Percentiles rank a stretch among this genome's conserved stretches.
phyloP scores from a whole-genome alignment of 2,329 filamentous ascomycete species.

The Sporothrix sp. region DNA sequence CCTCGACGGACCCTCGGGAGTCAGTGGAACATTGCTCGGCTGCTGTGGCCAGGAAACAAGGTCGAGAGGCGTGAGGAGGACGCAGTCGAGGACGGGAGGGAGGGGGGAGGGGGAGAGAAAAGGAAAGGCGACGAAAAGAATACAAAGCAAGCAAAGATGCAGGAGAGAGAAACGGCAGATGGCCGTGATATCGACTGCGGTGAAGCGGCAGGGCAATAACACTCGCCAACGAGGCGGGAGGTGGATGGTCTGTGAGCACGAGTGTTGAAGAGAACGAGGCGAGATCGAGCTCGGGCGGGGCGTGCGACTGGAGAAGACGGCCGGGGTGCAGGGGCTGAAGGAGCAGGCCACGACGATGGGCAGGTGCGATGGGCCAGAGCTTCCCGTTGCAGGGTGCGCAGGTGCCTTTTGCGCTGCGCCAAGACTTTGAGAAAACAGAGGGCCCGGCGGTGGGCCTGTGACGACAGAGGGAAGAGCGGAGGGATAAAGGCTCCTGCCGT shows the following conservation, averaged over 20 bases:
- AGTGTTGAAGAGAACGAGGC: not conserved
- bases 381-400: constrained; percentile 1
- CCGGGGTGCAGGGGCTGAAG: not conserved
- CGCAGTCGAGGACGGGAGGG: not conserved
- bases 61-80: not conserved
- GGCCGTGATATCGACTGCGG: too few species aligned
- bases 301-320: not conserved
- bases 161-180: constrained; percentile 5
- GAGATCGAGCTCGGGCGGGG: constrained; percentile 1
- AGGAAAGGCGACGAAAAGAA: not conserved
- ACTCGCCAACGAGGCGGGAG: not conserved
- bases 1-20: not conserved
- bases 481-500: too few species aligned
- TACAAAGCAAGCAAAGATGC: not conserved
- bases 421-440: not conserved
- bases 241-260: not conserved
- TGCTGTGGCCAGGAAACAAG: not conserved
- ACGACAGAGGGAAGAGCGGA: too few species aligned
- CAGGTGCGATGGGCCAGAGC: constrained; percentile 1
- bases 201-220: not conserved
- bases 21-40: constrained; percentile 3
- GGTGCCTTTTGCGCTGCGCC: not conserved
- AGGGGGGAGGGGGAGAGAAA: not conserved
- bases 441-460: too few species aligned
- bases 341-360: not conserved